Conservation (phyloP, 805 yeast species). For the Metschnikowia peoriensis region DNA sequence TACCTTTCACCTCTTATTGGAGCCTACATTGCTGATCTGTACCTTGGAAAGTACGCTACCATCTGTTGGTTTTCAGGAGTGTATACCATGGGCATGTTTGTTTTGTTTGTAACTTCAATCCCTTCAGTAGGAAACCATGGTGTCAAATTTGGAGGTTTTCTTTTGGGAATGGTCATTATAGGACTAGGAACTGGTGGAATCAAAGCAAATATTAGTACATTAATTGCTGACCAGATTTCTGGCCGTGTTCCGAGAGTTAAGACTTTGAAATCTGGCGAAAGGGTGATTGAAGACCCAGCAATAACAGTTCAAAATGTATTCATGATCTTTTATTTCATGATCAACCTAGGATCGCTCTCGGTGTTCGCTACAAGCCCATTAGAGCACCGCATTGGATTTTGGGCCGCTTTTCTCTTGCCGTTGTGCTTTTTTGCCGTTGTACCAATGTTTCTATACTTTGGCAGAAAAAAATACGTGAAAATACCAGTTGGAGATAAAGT, state of each 20-base stretch:
- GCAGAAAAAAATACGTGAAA: slow-evolving; percentile 11
- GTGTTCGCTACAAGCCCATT: slow-evolving; percentile 14
- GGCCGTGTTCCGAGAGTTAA: slow-evolving; percentile 36
- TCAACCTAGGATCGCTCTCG: slow-evolving; percentile 16
- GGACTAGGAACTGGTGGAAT: slow-evolving; percentile 83
- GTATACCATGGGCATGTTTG: slow-evolving; percentile 59
- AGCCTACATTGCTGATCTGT: slow-evolving; percentile 61
- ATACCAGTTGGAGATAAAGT: slow-evolving; percentile 13
- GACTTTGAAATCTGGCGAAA: slow-evolving; percentile 27
- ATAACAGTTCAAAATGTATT: slow-evolving; percentile 17
- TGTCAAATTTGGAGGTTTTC: slow-evolving; percentile 62
- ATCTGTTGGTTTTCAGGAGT: slow-evolving; percentile 58
- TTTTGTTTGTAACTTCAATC: slow-evolving; percentile 66
- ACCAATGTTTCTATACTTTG: slow-evolving; percentile 11
- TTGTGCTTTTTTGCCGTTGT: slow-evolving; percentile 13
- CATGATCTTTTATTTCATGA: slow-evolving; percentile 17
- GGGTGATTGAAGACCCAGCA: slow-evolving; percentile 15
- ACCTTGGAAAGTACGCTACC: slow-evolving; percentile 68
- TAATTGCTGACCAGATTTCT: slow-evolving; percentile 57
- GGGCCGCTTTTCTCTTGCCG: slow-evolving; percentile 17
- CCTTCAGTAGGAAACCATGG: slow-evolving; percentile 50
- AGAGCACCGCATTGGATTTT: slow-evolving; percentile 13
- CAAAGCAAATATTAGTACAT: slow-evolving; percentile 70
- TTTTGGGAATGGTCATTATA: slow-evolving; percentile 53
- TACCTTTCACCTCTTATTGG: slow-evolving; percentile 14